Base-by-base conservation (phyloP, 805 yeast genomes). In the Kurtzmaniella fragi region DNA sequence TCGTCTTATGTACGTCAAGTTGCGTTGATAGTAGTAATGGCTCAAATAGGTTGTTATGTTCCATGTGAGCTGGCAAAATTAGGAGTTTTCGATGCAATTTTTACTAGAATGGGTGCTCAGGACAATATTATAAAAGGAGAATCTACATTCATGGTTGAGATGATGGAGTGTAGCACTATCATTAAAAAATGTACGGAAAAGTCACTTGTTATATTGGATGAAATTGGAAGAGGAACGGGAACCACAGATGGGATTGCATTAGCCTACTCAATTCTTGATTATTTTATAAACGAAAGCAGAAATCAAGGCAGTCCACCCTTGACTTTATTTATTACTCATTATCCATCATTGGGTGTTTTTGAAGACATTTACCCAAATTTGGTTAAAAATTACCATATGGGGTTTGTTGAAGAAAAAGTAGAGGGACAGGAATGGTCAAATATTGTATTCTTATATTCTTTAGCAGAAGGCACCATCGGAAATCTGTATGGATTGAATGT, bases 401-500 rank as follows among this genome's bases (percentile, higher is more conserved):
- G 83, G 14, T 85, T 67, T 49, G 50, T 71, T 12, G 71, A 71
- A 46, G 60, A 64, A 13, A 47, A 52, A n/a, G 56, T 57, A 27
- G 48, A 46, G 3, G 60, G 62, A 2, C 50, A 49, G 10, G 54
- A 57, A 28, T 62, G 59, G 47, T 68, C 70, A 1, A 68, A 66
- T 32, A 60, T 69, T 7, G 45, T 66, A 10, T 69, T 69, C 39
- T 49, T 68, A 31, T 69, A 67, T 46, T 62, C 55, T 31, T 45
- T 69, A 28, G 64, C 53, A 5, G 36, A 42, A 13, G 74, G 74
- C 1, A 69, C 64, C 8, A 61, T 65, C 15, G 58, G 75, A 31
- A 73, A 80, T 39, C 84, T 90, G 40, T 88, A 82, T 57, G 97
- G 96, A 1, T 64, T 90, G 28, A 86, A 89, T 53, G 95, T 87